Conservation (phyloP, 306 rosid species). For the Pyrus pyrifolia region DNA sequence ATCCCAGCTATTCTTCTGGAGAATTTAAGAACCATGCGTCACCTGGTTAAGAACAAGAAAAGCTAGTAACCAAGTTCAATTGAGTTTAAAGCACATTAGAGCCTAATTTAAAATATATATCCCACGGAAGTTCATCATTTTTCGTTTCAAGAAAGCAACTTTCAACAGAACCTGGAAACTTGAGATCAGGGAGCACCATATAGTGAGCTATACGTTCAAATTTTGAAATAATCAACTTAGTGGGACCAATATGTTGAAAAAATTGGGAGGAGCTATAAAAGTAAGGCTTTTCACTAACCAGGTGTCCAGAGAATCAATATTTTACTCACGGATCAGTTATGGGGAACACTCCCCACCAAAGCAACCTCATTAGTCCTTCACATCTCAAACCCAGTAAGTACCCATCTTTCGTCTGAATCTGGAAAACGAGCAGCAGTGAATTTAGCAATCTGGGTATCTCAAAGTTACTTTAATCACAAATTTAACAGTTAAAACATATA, state of each 20-base stretch:
- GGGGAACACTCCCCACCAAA: too few relatives aligned
- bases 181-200: neutral
- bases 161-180: neutral
- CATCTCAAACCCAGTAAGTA: constrained; percentile 49
- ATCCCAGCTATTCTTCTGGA: constrained; percentile 76
- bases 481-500: too few relatives aligned
- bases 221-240: neutral
- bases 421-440: neutral
- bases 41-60: constrained; percentile 37
- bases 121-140: neutral
- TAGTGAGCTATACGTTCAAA: neutral
- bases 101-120: neutral
- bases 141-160: neutral
- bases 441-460: neutral
- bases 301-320: neutral
- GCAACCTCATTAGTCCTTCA: neutral
- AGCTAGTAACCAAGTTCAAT: neutral
- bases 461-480: neutral
- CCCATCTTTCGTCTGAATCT: constrained; percentile 80
- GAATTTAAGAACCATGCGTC: constrained; percentile 88
- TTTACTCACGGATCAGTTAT: neutral
- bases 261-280: neutral
- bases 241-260: neutral
- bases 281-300: neutral
- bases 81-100: neutral